Conservation (phyloP, 2,329 filamentous ascomycete genomes). For the Phaeoacremonium minimum region DNA sequence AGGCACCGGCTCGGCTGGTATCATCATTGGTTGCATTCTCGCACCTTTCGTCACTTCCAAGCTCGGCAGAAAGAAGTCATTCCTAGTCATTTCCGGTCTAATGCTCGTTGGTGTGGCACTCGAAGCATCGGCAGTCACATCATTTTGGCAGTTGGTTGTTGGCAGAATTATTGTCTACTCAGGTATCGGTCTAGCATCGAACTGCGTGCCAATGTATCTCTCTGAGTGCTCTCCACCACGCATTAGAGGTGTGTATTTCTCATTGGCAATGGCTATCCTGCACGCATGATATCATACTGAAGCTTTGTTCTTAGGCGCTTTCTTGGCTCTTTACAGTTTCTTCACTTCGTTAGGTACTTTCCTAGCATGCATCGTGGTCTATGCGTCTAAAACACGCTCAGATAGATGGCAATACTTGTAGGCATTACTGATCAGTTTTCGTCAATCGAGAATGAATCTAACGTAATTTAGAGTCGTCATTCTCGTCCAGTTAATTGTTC, state of each 20-base stretch:
- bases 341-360: conserved; percentile 4
- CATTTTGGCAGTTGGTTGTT: conserved; percentile 8
- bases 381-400: neutral
- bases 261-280: neutral
- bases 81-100: conserved; percentile 3
- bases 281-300: neutral
- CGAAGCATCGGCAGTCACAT: conserved; percentile 5
- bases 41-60: neutral
- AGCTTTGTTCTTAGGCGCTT: neutral
- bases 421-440: neutral
- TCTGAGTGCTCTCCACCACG: conserved; percentile 1
- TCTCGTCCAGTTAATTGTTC: conserved; percentile 1
- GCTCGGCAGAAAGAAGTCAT: conserved; percentile 3
- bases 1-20: conserved; percentile 4
- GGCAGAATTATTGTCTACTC: conserved; percentile 5
- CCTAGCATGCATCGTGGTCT: conserved; percentile 1
- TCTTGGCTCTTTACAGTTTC: conserved; percentile 5
- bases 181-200: conserved; percentile 5
- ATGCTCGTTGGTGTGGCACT: conserved; percentile 5
- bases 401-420: neutral
- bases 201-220: conserved; percentile 2
- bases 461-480: conserved; percentile 1
- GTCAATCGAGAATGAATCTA: conserved; percentile 1
- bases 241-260: neutral
- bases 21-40: conserved; percentile 4